Conservation (phyloP, 345 rosid species). For the Gossypium bickii region DNA sequence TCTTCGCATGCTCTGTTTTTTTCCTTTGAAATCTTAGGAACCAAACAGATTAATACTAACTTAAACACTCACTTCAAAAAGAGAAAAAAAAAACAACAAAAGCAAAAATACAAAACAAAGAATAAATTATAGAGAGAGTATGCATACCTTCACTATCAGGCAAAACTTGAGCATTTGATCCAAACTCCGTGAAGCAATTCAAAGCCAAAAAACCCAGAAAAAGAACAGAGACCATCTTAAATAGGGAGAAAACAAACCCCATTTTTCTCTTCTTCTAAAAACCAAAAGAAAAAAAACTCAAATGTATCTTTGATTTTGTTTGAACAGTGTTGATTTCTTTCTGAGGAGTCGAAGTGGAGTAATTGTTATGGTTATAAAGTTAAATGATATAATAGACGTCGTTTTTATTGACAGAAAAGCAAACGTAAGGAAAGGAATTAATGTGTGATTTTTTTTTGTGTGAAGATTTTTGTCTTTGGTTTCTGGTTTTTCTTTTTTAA, state of each 20-base stretch:
- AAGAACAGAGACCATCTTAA: slow-evolving; percentile 21
- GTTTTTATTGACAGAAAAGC: background rate
- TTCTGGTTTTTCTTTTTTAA: background rate
- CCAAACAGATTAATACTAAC: background rate
- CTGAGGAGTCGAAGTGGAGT: background rate
- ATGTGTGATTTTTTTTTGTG: background rate
- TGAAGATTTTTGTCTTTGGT: background rate
- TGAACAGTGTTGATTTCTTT: background rate
- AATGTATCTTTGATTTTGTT: background rate
- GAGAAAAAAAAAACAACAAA: background rate
- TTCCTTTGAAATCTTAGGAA: background rate
- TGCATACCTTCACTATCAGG: slow-evolving; percentile 53
- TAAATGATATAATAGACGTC: background rate
- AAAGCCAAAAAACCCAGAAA: slow-evolving; percentile 28
- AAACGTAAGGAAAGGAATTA: background rate
- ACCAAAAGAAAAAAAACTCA: background rate
- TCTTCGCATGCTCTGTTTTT: no score
- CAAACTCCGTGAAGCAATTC: slow-evolving; percentile 24
- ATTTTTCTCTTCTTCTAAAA: slow-evolving; percentile 16
- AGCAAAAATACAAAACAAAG: background rate
- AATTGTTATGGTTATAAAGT: background rate
- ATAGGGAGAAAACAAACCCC: slow-evolving; percentile 25
- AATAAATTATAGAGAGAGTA: background rate
- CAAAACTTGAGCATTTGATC: slow-evolving; percentile 45
- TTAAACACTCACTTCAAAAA: background rate